Conservation (phyloP, 2,329 filamentous ascomycete genomes). For the Coniochaeta pulveracea region DNA sequence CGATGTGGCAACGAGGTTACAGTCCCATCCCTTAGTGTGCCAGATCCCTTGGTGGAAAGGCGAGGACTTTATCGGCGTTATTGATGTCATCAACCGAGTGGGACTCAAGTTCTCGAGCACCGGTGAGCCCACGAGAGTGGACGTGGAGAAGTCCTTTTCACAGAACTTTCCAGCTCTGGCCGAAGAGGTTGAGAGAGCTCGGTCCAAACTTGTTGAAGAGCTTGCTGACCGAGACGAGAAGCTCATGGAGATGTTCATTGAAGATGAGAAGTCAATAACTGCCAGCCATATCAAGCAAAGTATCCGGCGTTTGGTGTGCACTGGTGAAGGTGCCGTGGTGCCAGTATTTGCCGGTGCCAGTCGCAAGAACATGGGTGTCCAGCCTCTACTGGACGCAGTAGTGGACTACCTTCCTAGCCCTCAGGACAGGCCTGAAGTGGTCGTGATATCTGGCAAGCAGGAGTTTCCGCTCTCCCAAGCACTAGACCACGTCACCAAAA, state of each 20-base stretch:
- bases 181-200: slow-evolving; percentile 63
- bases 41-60: slow-evolving; percentile 93
- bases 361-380: slow-evolving; percentile 87
- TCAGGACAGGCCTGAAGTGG: slow-evolving; percentile 64
- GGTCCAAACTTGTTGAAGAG: slow-evolving; percentile 67
- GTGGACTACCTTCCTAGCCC: slow-evolving; percentile 81
- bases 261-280: slow-evolving; percentile 64
- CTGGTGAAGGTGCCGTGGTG: slow-evolving; percentile 60
- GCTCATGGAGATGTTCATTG: slow-evolving; percentile 76
- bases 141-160: slow-evolving; percentile 24
- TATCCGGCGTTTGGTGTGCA: slow-evolving; percentile 60
- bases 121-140: slow-evolving; percentile 18
- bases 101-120: slow-evolving; percentile 60
- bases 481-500: slow-evolving; percentile 22
- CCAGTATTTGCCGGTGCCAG: slow-evolving; percentile 88
- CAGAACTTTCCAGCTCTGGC: slow-evolving; percentile 44
- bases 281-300: slow-evolving; percentile 57
- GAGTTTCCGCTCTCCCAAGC: slow-evolving; percentile 32
- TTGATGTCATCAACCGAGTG: slow-evolving; percentile 67
- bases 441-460: slow-evolving; percentile 57
- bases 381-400: slow-evolving; percentile 81
- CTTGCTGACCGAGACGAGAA: slow-evolving; percentile 81
- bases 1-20: slow-evolving; percentile 70
- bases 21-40: slow-evolving; percentile 80
- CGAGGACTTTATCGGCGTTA: slow-evolving; percentile 70